Percentiles rank a stretch among this genome's conserved stretches.
These are phyloP conservation scores for Ailanthus altissimus DNA, from an alignment of 345 rosid genomes.

Conservation along the genomic window DNA sequence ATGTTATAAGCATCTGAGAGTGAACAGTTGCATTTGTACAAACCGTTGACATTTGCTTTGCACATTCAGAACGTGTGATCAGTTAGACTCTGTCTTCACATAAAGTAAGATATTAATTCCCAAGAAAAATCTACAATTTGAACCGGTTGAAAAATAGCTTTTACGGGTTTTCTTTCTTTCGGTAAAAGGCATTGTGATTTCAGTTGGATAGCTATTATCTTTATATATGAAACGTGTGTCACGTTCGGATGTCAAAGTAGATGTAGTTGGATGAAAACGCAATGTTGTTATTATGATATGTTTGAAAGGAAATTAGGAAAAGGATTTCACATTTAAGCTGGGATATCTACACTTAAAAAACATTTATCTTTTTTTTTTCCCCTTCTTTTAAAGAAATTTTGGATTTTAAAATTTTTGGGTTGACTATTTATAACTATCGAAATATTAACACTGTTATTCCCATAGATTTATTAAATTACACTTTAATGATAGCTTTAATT, in stretches of 20 bases:
- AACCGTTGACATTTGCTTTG: slow-evolving; percentile 4
- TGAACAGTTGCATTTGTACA: background rate
- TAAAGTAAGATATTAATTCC: background rate
- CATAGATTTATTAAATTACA: too few relatives aligned
- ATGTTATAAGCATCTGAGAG: background rate
- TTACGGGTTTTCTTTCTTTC: background rate
- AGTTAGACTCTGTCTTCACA: background rate
- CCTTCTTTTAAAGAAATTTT: too few relatives aligned
- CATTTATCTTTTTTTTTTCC: too few relatives aligned
- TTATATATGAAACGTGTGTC: too few relatives aligned
- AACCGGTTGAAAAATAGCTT: background rate
- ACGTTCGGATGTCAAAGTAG: background rate
- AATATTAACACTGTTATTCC: too few relatives aligned
- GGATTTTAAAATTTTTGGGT: too few relatives aligned
- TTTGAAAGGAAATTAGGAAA: background rate
- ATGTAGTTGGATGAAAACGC: too few relatives aligned
- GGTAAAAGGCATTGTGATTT: background rate
- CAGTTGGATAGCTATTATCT: background rate
- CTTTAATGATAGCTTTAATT: too few relatives aligned
- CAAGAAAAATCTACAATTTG: background rate
- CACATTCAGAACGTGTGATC: slow-evolving; percentile 2
- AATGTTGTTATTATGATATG: too few relatives aligned
- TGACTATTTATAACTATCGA: too few relatives aligned
- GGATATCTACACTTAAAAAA: too few relatives aligned
- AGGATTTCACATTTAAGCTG: background rate